Evolutionary conservation across 1,284 basidiomycete species (phyloP).

Genomic region (Mycena citricolor): DNA sequence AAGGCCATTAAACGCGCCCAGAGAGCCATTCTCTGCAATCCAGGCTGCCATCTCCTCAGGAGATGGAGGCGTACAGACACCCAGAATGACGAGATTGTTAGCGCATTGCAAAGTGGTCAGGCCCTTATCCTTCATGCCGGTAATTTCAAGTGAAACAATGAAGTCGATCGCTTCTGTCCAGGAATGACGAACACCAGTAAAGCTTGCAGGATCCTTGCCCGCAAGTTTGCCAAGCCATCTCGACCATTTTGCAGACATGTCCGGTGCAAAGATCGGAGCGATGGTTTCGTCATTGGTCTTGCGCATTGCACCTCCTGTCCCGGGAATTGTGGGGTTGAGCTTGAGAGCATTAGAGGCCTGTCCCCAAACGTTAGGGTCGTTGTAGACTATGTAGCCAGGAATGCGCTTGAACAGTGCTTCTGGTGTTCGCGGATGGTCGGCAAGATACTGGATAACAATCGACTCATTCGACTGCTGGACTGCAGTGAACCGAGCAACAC

Average conservation of each 20-base stretch:
- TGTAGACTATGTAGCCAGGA: background rate
- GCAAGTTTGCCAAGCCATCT: background rate
- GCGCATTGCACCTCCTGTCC: no score
- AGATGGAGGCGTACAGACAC: background rate
- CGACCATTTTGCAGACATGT: background rate
- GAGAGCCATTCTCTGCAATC: background rate
- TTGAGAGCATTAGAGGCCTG: constrained; percentile 1
- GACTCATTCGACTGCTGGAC: background rate
- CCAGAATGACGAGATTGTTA: constrained; percentile 2
- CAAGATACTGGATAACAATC: background rate
- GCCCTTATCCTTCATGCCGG: constrained; percentile 1
- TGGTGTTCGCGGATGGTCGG: background rate
- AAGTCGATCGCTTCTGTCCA: constrained; percentile 1
- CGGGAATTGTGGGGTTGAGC: no score
- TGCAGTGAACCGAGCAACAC: background rate
- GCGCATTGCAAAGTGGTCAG: constrained; percentile 1
- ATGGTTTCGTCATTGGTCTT: background rate
- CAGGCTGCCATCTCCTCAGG: background rate
- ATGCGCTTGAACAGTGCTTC: background rate
- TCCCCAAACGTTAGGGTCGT: constrained; percentile 1
- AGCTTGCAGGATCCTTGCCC: background rate
- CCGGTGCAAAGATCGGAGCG: background rate
- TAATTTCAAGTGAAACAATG: background rate
- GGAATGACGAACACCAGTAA: background rate
- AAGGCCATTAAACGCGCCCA: constrained; percentile 1